Evolutionary conservation across 2,329 filamentous ascomycete species (phyloP).

Genomic region (Penicillium vulpinum): DNA sequence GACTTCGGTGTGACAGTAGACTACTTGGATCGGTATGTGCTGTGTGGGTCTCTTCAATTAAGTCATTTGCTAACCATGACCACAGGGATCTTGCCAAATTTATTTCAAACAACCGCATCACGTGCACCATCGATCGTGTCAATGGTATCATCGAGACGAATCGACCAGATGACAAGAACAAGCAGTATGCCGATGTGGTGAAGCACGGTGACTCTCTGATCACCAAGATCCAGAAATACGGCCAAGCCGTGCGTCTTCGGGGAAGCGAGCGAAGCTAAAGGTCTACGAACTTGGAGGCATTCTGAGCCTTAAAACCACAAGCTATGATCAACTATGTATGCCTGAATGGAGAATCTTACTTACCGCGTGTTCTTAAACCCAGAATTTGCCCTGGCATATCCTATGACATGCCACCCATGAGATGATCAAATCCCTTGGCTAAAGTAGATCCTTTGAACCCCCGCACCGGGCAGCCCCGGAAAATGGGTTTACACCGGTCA

Average conservation of each 20-base stretch:
- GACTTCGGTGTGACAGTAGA: slow-evolving; percentile 97
- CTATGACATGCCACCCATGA: neutral
- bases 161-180: slow-evolving; percentile 97
- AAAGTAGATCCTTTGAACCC: neutral
- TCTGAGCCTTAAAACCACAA: slow-evolving; percentile 3
- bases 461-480: slow-evolving; percentile 9
- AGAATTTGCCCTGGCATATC: neutral
- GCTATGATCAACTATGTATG: slow-evolving; percentile 11
- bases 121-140: slow-evolving; percentile 96
- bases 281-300: slow-evolving; percentile 9
- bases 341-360: slow-evolving; percentile 8
- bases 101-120: slow-evolving; percentile 89
- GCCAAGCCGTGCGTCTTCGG: slow-evolving; percentile 88
- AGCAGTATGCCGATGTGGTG: slow-evolving; percentile 97
- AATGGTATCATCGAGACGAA: slow-evolving; percentile 98
- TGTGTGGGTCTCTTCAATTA: neutral
- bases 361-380: neutral
- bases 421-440: neutral
- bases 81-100: slow-evolving; percentile 89
- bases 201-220: slow-evolving; percentile 97
- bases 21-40: slow-evolving; percentile 81
- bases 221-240: slow-evolving; percentile 99
- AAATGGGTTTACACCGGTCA: neutral
- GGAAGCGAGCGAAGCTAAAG: slow-evolving; percentile 83
- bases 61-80: slow-evolving; percentile 17